A percentile compares a stretch with the other conserved stretches of the same genome.
Conservation (phyloP, 768 basidiomycete species). For the Pluteus cervinus region DNA sequence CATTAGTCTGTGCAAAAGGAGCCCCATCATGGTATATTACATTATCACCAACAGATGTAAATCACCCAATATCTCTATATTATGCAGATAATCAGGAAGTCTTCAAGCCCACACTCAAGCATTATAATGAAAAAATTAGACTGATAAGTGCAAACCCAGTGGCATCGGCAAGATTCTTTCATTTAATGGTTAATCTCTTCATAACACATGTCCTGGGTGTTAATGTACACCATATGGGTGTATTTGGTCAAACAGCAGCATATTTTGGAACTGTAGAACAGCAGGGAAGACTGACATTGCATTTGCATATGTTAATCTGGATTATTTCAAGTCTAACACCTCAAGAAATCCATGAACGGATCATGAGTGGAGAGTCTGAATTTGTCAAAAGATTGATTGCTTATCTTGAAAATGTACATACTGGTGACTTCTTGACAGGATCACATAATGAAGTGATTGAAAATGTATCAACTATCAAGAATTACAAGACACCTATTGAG, state of each 20-base stretch:
- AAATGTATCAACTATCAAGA: too few species aligned
- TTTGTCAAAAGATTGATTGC: constrained; percentile 13
- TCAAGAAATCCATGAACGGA: constrained; percentile 16
- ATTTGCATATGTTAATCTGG: constrained; percentile 29
- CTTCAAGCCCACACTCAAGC: constrained; percentile 8
- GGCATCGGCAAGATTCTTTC: constrained; percentile 22
- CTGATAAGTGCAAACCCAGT: constrained; percentile 20
- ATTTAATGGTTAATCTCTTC: constrained; percentile 16
- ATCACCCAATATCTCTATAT: constrained; percentile 26
- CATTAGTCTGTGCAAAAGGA: constrained; percentile 12
- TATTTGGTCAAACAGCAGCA: constrained; percentile 23
- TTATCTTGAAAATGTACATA: constrained; percentile 15
- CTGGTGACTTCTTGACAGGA: constrained; percentile 13
- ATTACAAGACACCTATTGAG: too few species aligned
- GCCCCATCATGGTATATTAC: constrained; percentile 22
- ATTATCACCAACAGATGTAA: constrained; percentile 22
- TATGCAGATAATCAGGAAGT: constrained; percentile 14
- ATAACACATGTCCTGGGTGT: constrained; percentile 16
- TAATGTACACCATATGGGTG: too few species aligned
- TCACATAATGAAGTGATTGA: constrained; percentile 6
- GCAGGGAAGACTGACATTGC: constrained; percentile 31
- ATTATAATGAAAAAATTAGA: constrained; percentile 6
- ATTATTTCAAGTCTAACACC: constrained; percentile 20
- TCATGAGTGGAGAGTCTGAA: constrained; percentile 16
- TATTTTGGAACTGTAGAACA: constrained; percentile 33